Conservation (phyloP, 2,329 filamentous ascomycete species). For the Phaeosphaeriaceae sp. region DNA sequence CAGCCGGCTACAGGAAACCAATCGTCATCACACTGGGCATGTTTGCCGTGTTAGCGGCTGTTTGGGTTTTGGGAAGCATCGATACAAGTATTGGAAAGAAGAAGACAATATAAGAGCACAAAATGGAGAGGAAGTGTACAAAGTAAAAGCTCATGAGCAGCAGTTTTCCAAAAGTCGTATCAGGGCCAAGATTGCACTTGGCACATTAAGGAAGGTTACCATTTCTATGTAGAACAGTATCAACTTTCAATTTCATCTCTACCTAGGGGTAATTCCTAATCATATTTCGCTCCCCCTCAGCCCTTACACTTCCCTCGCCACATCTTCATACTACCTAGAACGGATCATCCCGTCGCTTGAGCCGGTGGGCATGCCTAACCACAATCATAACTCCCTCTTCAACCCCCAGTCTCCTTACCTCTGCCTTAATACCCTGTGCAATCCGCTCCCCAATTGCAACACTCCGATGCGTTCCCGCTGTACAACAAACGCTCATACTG, state of each 20-base stretch:
- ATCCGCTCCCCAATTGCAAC: slow-evolving; percentile 39
- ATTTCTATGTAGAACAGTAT: slow-evolving; percentile 30
- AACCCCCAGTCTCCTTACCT: slow-evolving; percentile 16
- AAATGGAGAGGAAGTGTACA: background rate
- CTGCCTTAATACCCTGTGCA: slow-evolving; percentile 23
- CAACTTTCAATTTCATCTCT: slow-evolving; percentile 9
- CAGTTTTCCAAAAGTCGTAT: slow-evolving; percentile 2
- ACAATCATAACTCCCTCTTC: slow-evolving; percentile 27
- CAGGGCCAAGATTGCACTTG: slow-evolving; percentile 6
- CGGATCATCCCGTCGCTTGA: slow-evolving; percentile 25
- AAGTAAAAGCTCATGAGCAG: background rate
- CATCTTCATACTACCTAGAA: slow-evolving; percentile 15
- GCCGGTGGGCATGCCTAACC: slow-evolving; percentile 37
- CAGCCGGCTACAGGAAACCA: slow-evolving; percentile 82
- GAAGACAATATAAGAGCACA: slow-evolving; percentile 40
- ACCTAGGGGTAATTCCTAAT: background rate
- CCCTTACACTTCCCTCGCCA: background rate
- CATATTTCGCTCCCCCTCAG: background rate
- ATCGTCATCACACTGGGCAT: slow-evolving; percentile 77
- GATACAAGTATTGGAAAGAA: slow-evolving; percentile 79
- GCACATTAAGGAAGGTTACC: slow-evolving; percentile 3
- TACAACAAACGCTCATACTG: slow-evolving; percentile 32
- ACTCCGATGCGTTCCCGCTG: slow-evolving; percentile 40
- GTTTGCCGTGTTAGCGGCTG: slow-evolving; percentile 73
- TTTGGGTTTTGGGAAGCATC: slow-evolving; percentile 77